Percentiles rank a stretch among this genome's conserved stretches.
phyloP scores from a whole-genome alignment of 805 yeast genomes.

The Saturnispora kantuleensis region DNA sequence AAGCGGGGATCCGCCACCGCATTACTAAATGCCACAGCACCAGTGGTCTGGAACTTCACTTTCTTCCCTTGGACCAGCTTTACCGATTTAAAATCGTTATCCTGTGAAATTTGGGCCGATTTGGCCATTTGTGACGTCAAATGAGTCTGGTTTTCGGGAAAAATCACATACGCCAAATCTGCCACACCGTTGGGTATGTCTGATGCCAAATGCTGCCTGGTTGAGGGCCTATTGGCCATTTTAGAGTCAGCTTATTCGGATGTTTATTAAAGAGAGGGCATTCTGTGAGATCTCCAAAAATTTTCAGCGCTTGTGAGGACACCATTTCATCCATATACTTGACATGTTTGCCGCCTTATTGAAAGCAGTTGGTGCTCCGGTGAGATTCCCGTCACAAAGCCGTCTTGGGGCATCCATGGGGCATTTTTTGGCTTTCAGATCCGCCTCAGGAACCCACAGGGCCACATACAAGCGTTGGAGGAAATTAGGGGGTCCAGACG shows the following conservation, averaged over 20 bases:
- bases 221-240: too few relatives aligned
- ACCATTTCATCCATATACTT: not conserved
- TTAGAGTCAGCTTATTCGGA: too few relatives aligned
- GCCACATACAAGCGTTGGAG: slow-evolving; percentile 85
- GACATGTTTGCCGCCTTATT: slow-evolving; percentile 14
- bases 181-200: too few relatives aligned
- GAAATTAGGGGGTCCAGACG: slow-evolving; percentile 49
- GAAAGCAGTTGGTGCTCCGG: too few relatives aligned
- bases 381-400: not conserved
- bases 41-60: not conserved
- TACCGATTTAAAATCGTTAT: not conserved
- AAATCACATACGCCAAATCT: not conserved
- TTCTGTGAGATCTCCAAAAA: not conserved
- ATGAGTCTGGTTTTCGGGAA: slow-evolving; percentile 5
- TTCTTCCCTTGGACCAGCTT: slow-evolving; percentile 2
- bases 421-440: slow-evolving; percentile 20
- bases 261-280: not conserved
- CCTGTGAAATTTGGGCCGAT: not conserved
- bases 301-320: slow-evolving; percentile 1
- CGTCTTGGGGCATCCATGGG: slow-evolving; percentile 4
- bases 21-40: not conserved
- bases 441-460: slow-evolving; percentile 63
- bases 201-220: too few relatives aligned
- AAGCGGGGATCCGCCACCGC: slow-evolving; percentile 3
- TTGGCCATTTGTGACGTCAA: not conserved